A percentile compares a stretch with the other conserved stretches of the same genome.
Conservation (phyloP, 2,329 filamentous ascomycete species). For the Cyphellophora europaea region DNA sequence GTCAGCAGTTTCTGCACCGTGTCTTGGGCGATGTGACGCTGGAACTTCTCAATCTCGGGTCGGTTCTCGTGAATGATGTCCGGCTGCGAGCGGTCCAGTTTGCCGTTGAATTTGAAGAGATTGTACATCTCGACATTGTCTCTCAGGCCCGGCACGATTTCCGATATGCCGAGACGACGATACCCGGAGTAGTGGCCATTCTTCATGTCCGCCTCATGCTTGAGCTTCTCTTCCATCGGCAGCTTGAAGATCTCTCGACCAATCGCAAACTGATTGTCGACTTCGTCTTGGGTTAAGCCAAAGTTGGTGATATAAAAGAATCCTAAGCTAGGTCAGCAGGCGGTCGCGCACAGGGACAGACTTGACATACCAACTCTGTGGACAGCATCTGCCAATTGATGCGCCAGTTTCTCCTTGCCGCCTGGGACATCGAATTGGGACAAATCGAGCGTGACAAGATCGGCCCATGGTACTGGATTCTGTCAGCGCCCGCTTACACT, state of each 20-base stretch:
- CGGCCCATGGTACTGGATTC: constrained; percentile 10
- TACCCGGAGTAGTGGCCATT: constrained; percentile 49
- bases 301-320: constrained; percentile 57
- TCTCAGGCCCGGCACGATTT: constrained; percentile 20
- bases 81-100: constrained; percentile 36
- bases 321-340: constrained; percentile 31
- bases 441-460: constrained; percentile 28
- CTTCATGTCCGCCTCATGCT: constrained; percentile 42
- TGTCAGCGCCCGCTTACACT: no score
- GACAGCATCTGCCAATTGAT: constrained; percentile 45
- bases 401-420: constrained; percentile 43
- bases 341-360: no score
- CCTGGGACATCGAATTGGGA: constrained; percentile 43
- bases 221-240: constrained; percentile 49
- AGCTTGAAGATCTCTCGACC: constrained; percentile 48
- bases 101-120: constrained; percentile 46
- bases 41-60: constrained; percentile 48
- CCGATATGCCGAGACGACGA: constrained; percentile 33
- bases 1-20: constrained; percentile 46
- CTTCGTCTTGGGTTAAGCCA: constrained; percentile 46
- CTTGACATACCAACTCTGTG: constrained; percentile 27
- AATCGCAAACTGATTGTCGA: constrained; percentile 52
- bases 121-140: constrained; percentile 56
- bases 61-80: constrained; percentile 40
- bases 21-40: constrained; percentile 41